phyloP scores from a whole-genome alignment of 495 filamentous ascomycete species.

The Aspergillus funiculosus region DNA sequence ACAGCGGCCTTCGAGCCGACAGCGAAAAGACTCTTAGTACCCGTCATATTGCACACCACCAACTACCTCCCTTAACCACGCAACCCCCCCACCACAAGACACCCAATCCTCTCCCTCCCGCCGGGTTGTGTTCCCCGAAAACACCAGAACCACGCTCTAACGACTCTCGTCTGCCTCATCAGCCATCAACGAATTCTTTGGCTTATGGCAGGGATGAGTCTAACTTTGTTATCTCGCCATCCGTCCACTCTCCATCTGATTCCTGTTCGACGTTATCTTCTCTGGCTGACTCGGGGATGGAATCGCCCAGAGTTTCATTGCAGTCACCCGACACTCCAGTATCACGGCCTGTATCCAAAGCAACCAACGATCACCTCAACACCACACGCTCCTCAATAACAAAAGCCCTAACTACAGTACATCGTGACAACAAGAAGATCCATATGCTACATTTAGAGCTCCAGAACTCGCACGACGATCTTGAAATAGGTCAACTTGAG shows the following conservation, averaged over 20 bases:
- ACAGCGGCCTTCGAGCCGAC: slow-evolving; percentile 15
- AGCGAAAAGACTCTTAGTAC: slow-evolving; percentile 8
- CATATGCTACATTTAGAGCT: slow-evolving; percentile 41
- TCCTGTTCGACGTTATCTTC: slow-evolving; percentile 32
- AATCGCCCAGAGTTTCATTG: slow-evolving; percentile 29
- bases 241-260: slow-evolving; percentile 30
- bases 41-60: slow-evolving; percentile 2
- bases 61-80: slow-evolving; percentile 11
- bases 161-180: slow-evolving; percentile 14
- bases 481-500: slow-evolving; percentile 36
- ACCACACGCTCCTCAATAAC: slow-evolving; percentile 30
- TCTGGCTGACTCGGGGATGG: slow-evolving; percentile 26
- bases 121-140: slow-evolving; percentile 9
- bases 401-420: slow-evolving; percentile 32
- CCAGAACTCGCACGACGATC: slow-evolving; percentile 32
- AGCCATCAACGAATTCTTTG: slow-evolving; percentile 21
- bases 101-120: neutral
- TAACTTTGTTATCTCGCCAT: slow-evolving; percentile 22
- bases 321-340: slow-evolving; percentile 38
- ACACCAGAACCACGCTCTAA: slow-evolving; percentile 8
- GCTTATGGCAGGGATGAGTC: slow-evolving; percentile 25
- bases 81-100: slow-evolving; percentile 1
- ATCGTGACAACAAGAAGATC: slow-evolving; percentile 33
- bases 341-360: slow-evolving; percentile 39
- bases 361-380: slow-evolving; percentile 29